A percentile compares a stretch with the other conserved stretches of the same genome.
phyloP scores from a whole-genome alignment of 2,329 filamentous ascomycete genomes.

The Penicillium sp. region DNA sequence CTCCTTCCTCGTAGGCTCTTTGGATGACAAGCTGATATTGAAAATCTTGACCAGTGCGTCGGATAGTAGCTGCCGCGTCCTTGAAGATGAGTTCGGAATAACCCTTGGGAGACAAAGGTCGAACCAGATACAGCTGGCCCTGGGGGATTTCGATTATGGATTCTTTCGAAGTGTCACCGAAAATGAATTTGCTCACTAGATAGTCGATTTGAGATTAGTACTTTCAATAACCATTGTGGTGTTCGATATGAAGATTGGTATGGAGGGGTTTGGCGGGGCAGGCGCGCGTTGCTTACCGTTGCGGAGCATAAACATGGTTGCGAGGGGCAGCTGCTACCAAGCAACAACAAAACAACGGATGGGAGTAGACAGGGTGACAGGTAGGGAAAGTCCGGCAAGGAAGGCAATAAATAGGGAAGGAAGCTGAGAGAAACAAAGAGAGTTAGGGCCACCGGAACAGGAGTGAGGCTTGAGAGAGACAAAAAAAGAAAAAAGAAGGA shows the following conservation, averaged over 20 bases:
- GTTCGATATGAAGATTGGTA: constrained; percentile 9
- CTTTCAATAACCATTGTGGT: neutral
- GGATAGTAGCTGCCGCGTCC: constrained; percentile 88
- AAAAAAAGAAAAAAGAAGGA: constrained; percentile 1
- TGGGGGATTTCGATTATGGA: constrained; percentile 91
- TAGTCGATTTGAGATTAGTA: constrained; percentile 4
- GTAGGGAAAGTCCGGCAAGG: neutral
- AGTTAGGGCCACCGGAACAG: neutral
- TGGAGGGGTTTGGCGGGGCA: constrained; percentile 26
- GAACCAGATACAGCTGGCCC: constrained; percentile 95
- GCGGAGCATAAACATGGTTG: constrained; percentile 58
- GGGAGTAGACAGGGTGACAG: neutral
- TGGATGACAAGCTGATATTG: constrained; percentile 98
- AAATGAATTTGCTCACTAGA: constrained; percentile 86
- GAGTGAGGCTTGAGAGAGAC: neutral
- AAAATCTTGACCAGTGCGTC: constrained; percentile 89
- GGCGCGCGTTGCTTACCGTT: constrained; percentile 49
- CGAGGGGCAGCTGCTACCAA: constrained; percentile 26
- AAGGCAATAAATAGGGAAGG: neutral
- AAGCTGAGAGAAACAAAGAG: neutral
- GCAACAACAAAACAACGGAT: constrained; percentile 15
- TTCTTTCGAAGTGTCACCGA: constrained; percentile 85
- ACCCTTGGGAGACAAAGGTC: constrained; percentile 91
- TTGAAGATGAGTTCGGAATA: constrained; percentile 99
- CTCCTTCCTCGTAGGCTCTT: constrained; percentile 94